Evolutionary conservation across 305 asterid genomes (phyloP), one percentile per base, ranked within the genome.

Genomic region (Plantago coronopus): DNA sequence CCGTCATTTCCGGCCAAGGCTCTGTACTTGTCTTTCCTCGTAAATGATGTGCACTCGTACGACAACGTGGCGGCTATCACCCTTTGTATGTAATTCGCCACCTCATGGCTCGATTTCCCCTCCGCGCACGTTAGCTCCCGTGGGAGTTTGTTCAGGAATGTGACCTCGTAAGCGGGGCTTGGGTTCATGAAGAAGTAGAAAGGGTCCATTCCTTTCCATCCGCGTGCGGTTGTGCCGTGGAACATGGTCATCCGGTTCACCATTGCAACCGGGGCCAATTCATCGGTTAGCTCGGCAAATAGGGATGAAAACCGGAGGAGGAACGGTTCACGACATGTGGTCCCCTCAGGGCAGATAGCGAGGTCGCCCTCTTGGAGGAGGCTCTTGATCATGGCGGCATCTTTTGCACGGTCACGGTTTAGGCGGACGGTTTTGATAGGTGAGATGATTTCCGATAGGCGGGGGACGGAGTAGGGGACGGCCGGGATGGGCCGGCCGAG

Each of bases 401-500:
- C 78, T 5, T 64, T 61, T 50, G 78, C 74, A 1, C 78, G 71
- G 61, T 73, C 74, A 1, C 74, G 74, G n/a, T 60, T 73, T 5
- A 83, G 82, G 47, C 83, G 70, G 5, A 81, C 85, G 0, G 83
- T 78, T 56, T 69, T 76, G 53, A 78, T 78, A 0, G 91, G 87
- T 0, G 87, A 81, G 23, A 83, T 78, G 60, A 81, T 70, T 63
- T 83, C 91, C 9, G 91, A 83, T 13, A 83, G 75, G 10, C 91
- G 79, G 2, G 91, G 81, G 27, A 83, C 74, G 4, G 87, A 83
- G 74, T 83, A 83, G 1, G 85, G 74, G 25, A 83, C 83, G 0
- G 85, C 91, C 0, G 91, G 83, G 46, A 83, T 83, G 5, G 85
- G 82, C 29, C 91, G 83, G 48, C 91, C 81, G 14, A 83, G 78